phyloP scores from a whole-genome alignment of 345 rosid genomes.

The Eucalyptus regnans region DNA sequence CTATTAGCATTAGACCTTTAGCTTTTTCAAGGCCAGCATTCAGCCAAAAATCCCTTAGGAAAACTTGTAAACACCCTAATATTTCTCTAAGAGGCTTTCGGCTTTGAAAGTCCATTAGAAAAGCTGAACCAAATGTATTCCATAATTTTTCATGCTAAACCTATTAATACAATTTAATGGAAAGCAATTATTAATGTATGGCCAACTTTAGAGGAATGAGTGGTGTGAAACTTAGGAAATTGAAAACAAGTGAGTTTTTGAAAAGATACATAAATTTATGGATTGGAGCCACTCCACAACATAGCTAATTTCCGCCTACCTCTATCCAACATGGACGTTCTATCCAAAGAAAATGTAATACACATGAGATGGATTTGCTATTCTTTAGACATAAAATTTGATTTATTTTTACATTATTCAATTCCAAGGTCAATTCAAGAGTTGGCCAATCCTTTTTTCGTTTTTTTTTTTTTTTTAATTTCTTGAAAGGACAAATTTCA shows the following conservation, averaged over 20 bases:
- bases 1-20: neutral
- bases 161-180: neutral
- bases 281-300: too few relatives aligned
- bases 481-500: neutral
- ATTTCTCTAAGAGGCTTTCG: neutral
- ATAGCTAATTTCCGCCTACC: too few relatives aligned
- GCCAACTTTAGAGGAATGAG: neutral
- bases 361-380: neutral
- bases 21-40: neutral
- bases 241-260: neutral
- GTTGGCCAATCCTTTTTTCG: neutral
- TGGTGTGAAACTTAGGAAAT: neutral
- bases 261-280: neutral
- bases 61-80: neutral
- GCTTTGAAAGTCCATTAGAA: too few relatives aligned
- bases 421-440: neutral
- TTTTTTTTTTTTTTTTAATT: too few relatives aligned
- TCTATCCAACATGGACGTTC: too few relatives aligned
- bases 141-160: neutral
- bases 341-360: too few relatives aligned
- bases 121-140: rapidly evolving
- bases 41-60: neutral
- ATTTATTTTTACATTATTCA: neutral
- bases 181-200: too few relatives aligned
- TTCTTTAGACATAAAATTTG: neutral